Evolutionary conservation across 1,284 basidiomycete species (phyloP), one percentile per base, ranked within the genome.

Genomic region (Ceratobasidium sp.): DNA sequence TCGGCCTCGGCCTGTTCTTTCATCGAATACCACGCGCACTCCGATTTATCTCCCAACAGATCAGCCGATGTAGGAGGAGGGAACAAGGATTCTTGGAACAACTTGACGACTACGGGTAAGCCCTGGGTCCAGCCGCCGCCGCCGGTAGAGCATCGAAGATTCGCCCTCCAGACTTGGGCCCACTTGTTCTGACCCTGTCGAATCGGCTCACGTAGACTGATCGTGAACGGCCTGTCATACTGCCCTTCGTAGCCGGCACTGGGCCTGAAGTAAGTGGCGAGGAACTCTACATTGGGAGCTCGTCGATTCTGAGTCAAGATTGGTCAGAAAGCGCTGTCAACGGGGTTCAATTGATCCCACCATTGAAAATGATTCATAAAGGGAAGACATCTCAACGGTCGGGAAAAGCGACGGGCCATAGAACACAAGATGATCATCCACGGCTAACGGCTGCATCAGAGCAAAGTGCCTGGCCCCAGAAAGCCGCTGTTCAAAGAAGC

Each of bases 401-500:
- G 73, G 63, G 49, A 65, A 65, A 75, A 75, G 73, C 63, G 73
- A 64, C 13, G 73, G 73, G 2, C 73, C 73, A 45, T 75, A 75
- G 61, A 75, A 75, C 61, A 75, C 58, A 26, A 75, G 73, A 26
- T 75, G 73, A 75, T 75, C 73, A 31, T 75, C 73, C n/a, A 61
- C 61, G 28, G 37, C 51, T 26, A 75, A 31, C 15, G 73, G 73
- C 33, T 63, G 45, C 37, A 75, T 39, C 13, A 75, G 61, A 39
- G 73, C 73, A 45, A 75, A 75, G 51, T 75, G 73, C 61, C 73
- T 61, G 49, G 73, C 73, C 23, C 73, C 53, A 15, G 73, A 56
- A 54, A 75, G 63, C 51, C 73, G 61, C 73, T 75, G 73, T 66
- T 75, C 73, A 66, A 75, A 75, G 53, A 75, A 75, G 73, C 63